These are phyloP conservation scores for Kockiozyma suomiensis DNA, from an alignment of 805 yeast genomes.

Conservation along the genomic window DNA sequence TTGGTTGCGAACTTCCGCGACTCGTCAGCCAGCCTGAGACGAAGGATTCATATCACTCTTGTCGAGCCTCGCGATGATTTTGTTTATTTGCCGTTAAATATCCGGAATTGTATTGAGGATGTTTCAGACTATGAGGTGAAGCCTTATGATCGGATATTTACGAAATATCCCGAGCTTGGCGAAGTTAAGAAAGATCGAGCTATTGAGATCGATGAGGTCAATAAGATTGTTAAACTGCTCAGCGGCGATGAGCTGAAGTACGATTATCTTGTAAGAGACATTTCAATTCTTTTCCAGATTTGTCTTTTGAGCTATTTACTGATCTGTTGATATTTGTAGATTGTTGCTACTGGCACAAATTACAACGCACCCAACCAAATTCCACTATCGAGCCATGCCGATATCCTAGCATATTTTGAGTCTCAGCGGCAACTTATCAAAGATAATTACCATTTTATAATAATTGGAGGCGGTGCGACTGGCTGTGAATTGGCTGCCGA, in stretches of 20 bases:
- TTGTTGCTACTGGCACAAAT: conserved; percentile 29
- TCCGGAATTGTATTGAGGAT: conserved; percentile 23
- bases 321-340: conserved; percentile 1
- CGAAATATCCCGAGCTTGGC: conserved; percentile 12
- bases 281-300: neutral
- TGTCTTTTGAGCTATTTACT: neutral
- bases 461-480: conserved; percentile 57
- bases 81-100: conserved; percentile 17
- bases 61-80: conserved; percentile 20
- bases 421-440: conserved; percentile 39
- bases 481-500: conserved; percentile 58
- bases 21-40: neutral
- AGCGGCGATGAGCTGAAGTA: conserved; percentile 11
- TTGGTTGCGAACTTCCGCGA: conserved; percentile 12
- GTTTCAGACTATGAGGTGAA: conserved; percentile 15
- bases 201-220: conserved; percentile 12
- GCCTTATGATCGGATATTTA: conserved; percentile 22
- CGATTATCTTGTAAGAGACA: conserved; percentile 25
- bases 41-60: conserved; percentile 13
- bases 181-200: conserved; percentile 10
- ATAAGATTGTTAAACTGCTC: conserved; percentile 12
- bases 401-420: conserved; percentile 11
- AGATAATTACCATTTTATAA: conserved; percentile 46
- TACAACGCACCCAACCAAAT: conserved; percentile 9
- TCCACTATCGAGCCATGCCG: conserved; percentile 7